Evolutionary conservation across 1,139 yeast species (phyloP).

Genomic region (Wickerhamomyces sp.): DNA sequence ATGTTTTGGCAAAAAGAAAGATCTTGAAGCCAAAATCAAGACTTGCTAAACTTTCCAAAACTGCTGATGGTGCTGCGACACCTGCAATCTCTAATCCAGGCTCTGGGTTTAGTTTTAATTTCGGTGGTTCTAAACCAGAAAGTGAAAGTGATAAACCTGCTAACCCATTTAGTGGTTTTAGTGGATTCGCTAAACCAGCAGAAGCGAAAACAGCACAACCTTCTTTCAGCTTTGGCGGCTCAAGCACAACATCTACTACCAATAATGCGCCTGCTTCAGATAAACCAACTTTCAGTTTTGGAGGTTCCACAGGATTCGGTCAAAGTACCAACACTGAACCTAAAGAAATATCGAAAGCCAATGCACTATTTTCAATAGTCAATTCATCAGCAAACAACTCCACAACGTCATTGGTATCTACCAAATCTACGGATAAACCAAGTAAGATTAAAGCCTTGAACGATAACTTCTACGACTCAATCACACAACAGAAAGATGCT

Average conservation of each 20-base stretch:
- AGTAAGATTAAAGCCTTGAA: constrained; percentile 63
- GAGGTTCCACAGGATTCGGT: constrained; percentile 6
- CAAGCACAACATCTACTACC: neutral
- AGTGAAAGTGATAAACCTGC: constrained; percentile 6
- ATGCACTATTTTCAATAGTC: constrained; percentile 3
- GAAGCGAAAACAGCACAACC: neutral
- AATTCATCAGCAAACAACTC: constrained; percentile 1
- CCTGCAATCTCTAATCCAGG: constrained; percentile 6
- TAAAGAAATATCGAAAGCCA: constrained; percentile 1
- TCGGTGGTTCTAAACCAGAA: constrained; percentile 1
- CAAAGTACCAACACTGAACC: constrained; percentile 4
- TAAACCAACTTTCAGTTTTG: constrained; percentile 18
- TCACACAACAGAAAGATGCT: constrained; percentile 37
- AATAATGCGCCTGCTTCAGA: constrained; percentile 2
- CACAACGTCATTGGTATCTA: constrained; percentile 7
- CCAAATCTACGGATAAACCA: constrained; percentile 18
- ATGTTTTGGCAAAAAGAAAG: constrained; percentile 63
- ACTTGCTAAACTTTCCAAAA: no score
- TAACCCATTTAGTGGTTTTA: constrained; percentile 12
- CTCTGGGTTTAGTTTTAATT: constrained; percentile 8
- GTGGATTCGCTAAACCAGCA: constrained; percentile 3
- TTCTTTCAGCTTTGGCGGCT: neutral
- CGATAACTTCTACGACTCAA: constrained; percentile 49
- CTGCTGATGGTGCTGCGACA: constrained; percentile 6
- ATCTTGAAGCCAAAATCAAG: constrained; percentile 52